These are phyloP conservation scores for Linum tenue DNA, from an alignment of 345 rosid genomes.

Conservation along the genomic window DNA sequence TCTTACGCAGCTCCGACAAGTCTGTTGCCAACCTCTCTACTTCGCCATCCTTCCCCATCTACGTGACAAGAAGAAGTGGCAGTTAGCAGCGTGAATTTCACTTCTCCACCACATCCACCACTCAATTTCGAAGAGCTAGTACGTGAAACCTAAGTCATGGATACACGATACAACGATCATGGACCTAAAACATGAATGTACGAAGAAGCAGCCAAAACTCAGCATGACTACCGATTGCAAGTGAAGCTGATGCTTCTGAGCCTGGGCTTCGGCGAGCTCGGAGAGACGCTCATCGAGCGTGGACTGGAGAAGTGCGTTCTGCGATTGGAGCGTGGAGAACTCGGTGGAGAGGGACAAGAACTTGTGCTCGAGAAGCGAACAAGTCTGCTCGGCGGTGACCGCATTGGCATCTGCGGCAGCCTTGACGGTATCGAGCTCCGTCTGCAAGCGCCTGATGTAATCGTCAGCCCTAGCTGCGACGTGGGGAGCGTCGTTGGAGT, in stretches of 20 bases:
- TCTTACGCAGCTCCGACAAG: slow-evolving; percentile 64
- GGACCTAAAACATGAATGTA: background rate
- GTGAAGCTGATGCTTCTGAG: slow-evolving; percentile 79
- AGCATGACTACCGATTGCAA: slow-evolving; percentile 41
- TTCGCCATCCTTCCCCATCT: slow-evolving; percentile 86
- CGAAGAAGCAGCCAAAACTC: background rate
- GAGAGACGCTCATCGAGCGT: slow-evolving; percentile 52
- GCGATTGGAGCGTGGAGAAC: slow-evolving; percentile 52
- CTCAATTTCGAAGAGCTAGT: background rate
- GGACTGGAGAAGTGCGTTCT: slow-evolving; percentile 52
- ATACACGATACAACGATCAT: background rate
- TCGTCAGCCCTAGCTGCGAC: slow-evolving; percentile 77
- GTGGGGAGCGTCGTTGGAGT: slow-evolving; percentile 47
- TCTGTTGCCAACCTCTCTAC: slow-evolving; percentile 61
- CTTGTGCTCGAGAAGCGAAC: slow-evolving; percentile 93
- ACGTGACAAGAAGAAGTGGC: background rate
- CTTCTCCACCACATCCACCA: background rate
- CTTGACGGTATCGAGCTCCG: slow-evolving; percentile 59
- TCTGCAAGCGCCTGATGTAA: slow-evolving; percentile 44
- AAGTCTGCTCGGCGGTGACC: slow-evolving; percentile 94
- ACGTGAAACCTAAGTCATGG: background rate
- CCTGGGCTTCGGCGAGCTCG: slow-evolving; percentile 61
- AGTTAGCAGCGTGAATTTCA: background rate
- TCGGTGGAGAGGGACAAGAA: slow-evolving; percentile 62
- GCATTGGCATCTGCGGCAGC: slow-evolving; percentile 77